Conservation (phyloP, 352 stramenopile species). For the Lagenidium giganteum region DNA sequence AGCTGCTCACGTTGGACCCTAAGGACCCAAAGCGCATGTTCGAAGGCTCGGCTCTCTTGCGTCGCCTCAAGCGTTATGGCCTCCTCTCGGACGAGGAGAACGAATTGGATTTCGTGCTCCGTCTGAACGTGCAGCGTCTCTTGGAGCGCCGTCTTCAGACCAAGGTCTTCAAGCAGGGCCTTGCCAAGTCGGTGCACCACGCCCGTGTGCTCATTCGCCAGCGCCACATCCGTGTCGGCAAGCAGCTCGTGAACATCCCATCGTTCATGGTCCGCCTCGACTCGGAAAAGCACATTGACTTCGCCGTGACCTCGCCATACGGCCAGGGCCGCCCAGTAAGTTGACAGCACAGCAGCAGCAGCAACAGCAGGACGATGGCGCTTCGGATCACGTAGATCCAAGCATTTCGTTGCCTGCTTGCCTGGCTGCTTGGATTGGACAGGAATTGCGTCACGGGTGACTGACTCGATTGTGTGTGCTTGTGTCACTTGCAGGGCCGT, state of each 20-base stretch:
- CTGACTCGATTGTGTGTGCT: too few species aligned
- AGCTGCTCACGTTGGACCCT: conserved; percentile 96
- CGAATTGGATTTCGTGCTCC: conserved; percentile 98
- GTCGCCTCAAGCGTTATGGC: conserved; percentile 96
- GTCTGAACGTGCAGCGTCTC: conserved; percentile 98
- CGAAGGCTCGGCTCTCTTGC: conserved; percentile 96
- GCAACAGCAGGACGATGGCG: too few species aligned
- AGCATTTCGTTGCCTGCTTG: background rate
- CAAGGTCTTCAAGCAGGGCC: conserved; percentile 98
- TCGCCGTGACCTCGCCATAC: conserved; percentile 97
- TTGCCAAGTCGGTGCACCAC: conserved; percentile 99
- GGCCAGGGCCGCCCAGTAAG: conserved; percentile 91
- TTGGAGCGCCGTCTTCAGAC: conserved; percentile 98
- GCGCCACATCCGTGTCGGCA: conserved; percentile 99
- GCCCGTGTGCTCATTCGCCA: conserved; percentile 99
- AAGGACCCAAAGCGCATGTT: conserved; percentile 99
- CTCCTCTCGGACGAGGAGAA: conserved; percentile 97
- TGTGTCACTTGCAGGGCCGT: conserved; percentile 66
- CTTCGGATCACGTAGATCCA: too few species aligned
- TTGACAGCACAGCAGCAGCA: background rate
- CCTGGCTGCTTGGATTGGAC: too few species aligned
- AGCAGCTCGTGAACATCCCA: conserved; percentile 98
- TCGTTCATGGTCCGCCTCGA: conserved; percentile 98
- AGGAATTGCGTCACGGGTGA: too few species aligned
- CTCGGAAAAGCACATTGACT: conserved; percentile 99